These are phyloP conservation scores for Tolypocladium amazonense DNA, from an alignment of 2,329 filamentous ascomycete genomes.

Conservation along the genomic window DNA sequence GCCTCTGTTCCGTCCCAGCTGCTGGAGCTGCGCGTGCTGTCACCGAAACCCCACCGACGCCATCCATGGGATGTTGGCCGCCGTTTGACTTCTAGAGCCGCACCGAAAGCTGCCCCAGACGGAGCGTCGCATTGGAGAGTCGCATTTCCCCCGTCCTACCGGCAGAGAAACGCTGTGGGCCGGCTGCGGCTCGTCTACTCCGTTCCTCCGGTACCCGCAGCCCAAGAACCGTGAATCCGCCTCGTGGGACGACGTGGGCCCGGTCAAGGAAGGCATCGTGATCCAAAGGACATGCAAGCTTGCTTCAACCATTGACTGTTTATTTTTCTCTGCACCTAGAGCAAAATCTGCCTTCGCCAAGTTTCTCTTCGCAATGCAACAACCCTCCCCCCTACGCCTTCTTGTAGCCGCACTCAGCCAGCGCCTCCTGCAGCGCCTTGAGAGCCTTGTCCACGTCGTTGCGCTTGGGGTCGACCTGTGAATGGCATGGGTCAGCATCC, in stretches of 20 bases:
- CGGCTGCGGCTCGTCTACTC: background rate
- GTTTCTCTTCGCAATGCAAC: background rate
- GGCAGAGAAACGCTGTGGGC: background rate
- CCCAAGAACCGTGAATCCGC: background rate
- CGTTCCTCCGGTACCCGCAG: too few species aligned
- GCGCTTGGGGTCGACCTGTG: constrained; percentile 61
- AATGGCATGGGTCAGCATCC: background rate
- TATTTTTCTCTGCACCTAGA: background rate
- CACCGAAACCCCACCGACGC: background rate
- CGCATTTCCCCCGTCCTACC: background rate
- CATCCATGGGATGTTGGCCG: background rate
- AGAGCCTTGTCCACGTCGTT: constrained; percentile 79
- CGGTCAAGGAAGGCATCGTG: background rate
- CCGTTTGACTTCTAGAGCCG: background rate
- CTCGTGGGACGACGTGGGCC: background rate
- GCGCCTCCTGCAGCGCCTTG: constrained; percentile 60
- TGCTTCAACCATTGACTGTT: background rate
- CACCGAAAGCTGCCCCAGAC: background rate
- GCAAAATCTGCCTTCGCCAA: background rate
- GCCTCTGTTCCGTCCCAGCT: background rate
- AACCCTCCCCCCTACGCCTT: constrained; percentile 18
- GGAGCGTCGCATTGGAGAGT: background rate
- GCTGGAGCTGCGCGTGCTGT: background rate
- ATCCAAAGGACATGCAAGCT: background rate
- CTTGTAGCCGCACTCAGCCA: constrained; percentile 62